Base-by-base conservation (phyloP, 768 basidiomycete species). In the Hypholoma sublateritium region DNA sequence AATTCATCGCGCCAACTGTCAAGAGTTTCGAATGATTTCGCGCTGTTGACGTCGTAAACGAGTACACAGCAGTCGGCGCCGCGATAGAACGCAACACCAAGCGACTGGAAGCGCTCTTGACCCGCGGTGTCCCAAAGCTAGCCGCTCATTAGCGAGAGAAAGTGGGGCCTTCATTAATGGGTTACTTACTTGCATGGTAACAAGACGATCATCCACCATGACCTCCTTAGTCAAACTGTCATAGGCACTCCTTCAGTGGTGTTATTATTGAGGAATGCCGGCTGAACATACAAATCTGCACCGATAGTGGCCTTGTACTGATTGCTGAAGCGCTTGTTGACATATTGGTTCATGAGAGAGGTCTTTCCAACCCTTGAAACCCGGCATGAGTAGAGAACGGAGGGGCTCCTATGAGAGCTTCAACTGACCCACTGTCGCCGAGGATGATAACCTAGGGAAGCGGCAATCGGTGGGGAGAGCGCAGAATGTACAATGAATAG, bases 1-100 rank as follows among this genome's bases (percentile, higher is more conserved):
- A 99, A 99, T 73, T 99, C 97, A 73, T 99, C 97, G 59, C 97
- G 84, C 97, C 97, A 99, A 70, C 94, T 95, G 75, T 98, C 97
- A 47, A 99, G 82, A 24, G 96, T 95, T 75, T 99, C 97, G 64
- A 99, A 99, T 11, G 93, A 95, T 80, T 99, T 99, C 60, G 91
- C 83, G 69, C 93, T 95, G 81, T 99, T 99, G 60, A 98, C 97
- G 71, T 99, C 97, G 74, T 97, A 99, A 17, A 99, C 97, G 37
- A 99, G 84, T 21, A 99, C 97, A 71, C 97, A 99, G 75, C 97
- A 98, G 69, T 99, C 97, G 14, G 97, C 97, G 35, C 97, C 97
- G 64, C 97, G 88, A 75, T 99, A 99, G 78, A 98, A 99, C 4
- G 97, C 97, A 45, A 98, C 95, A 24, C 97, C 97, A 17, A 99